Percentiles rank a stretch among this genome's conserved stretches.
Evolutionary conservation across 768 basidiomycete species (phyloP).

Genomic region (Pleurotus djamor): DNA sequence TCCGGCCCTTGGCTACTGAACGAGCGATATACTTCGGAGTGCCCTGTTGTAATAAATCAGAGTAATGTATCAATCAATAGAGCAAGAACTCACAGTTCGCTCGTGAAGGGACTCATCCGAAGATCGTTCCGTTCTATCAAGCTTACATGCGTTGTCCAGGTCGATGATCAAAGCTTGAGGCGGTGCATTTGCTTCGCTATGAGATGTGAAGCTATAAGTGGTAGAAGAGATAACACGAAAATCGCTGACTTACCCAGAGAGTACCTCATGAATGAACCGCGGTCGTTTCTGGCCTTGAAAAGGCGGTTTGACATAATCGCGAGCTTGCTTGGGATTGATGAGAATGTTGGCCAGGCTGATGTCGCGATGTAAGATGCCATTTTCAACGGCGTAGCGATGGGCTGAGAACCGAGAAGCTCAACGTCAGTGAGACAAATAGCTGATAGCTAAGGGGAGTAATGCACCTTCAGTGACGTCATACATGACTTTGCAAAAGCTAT

Average conservation of each 20-base stretch:
- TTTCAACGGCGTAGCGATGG: not conserved
- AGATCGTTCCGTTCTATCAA: no score
- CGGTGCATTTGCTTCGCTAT: no score
- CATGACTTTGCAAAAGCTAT: constrained; percentile 2
- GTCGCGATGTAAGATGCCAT: constrained; percentile 1
- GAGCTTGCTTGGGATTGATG: not conserved
- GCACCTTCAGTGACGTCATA: constrained; percentile 5
- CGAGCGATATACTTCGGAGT: no score
- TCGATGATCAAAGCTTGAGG: no score
- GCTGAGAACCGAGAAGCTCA: not conserved
- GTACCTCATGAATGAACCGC: not conserved
- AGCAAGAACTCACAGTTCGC: no score
- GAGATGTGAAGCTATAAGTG: no score
- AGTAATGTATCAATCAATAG: no score
- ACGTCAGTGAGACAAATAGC: not conserved
- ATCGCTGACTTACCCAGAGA: not conserved
- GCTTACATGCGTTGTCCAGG: no score
- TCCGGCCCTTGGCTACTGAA: no score
- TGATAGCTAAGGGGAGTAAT: not conserved
- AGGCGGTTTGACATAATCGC: not conserved
- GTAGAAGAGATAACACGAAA: no score
- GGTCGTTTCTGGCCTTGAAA: not conserved
- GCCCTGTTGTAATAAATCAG: no score
- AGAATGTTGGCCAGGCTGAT: constrained; percentile 4
- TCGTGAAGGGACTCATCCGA: no score